Evolutionary conservation across 1,139 yeast genomes (phyloP), one percentile per base, ranked within the genome.

Genomic region (Wickerhamomyces sp.): DNA sequence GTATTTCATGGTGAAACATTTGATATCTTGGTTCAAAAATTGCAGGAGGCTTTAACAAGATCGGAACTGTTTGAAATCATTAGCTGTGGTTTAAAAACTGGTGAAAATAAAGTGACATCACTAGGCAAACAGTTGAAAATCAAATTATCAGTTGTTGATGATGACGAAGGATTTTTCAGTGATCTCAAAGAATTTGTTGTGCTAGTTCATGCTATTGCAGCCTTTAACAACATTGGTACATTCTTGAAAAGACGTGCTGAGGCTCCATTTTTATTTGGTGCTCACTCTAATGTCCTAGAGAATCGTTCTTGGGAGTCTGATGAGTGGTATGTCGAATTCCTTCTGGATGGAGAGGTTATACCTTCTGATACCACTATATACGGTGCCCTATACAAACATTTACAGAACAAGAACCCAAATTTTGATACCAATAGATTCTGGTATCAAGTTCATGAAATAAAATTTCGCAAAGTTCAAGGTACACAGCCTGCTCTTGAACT

Each of bases 151-250:
- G 60, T 66, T 8, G 26, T 38, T 8, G 64, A 58, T 16, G 68
- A 64, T 24, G 56, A 43, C 16, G 65, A 58, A 8, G 56, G 52
- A 10, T 37, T 44, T 7, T 46, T 49, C 14, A 58, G 49, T 6
- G 63, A 57, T 3, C 55, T 55, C 19, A 42, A 63, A 1, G 67
- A 72, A 1, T 56, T 81, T 54, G 63, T 78, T 26, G 64, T 89
- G 16, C 74, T 90, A 15, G 85, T 86, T n/a, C 96, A 89, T 58
- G 95, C 95, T 0, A 81, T 89, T 51, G 95, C 96, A 0, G 84
- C 96, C 0, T 82, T 88, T 56, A 76, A 74, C 43, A 77, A 90
- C 1, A 70, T 90, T 30, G 81, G 78, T 38, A 74, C 78, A 2
- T 88, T 86, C 53, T 62, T 82, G 45, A 75, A 63, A 34, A 64